Evolutionary conservation across 208 protist species (phyloP).

Genomic region (Wallacemonas collosoma): DNA sequence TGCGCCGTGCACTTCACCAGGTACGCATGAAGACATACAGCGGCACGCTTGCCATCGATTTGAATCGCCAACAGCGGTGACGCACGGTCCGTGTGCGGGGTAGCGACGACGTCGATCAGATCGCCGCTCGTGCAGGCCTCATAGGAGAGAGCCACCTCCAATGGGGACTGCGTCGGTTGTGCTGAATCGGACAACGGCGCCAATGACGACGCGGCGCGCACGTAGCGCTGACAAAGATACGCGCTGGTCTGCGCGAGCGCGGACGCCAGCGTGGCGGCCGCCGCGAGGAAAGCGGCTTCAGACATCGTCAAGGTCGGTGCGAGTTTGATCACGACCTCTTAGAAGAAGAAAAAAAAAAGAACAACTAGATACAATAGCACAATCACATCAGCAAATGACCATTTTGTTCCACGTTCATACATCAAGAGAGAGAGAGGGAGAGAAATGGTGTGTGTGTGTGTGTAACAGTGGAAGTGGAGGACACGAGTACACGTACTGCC

Average conservation of each 20-base stretch:
- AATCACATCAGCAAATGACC: no score
- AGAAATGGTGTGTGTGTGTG: neutral
- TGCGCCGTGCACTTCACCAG: neutral
- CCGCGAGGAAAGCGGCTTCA: neutral
- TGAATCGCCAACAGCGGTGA: neutral
- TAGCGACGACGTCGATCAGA: neutral
- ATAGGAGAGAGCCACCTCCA: neutral
- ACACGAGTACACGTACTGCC: neutral
- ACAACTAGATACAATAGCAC: no score
- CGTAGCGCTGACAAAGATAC: neutral
- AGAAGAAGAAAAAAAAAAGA: no score
- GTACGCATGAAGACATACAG: neutral
- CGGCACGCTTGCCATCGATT: neutral
- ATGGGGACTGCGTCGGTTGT: neutral
- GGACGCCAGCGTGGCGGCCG: neutral
- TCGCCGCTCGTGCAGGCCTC: neutral
- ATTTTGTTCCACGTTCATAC: no score
- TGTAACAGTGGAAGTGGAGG: neutral
- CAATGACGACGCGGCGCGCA: neutral
- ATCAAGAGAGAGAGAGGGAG: no score
- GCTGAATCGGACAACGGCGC: neutral
- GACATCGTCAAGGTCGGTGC: constrained; percentile 13
- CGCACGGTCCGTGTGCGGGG: neutral
- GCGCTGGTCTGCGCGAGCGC: neutral
- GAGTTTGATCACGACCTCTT: neutral